A percentile compares a stretch with the other conserved stretches of the same genome.
Conservation (phyloP, 78 protist genomes). For the Dictyostelium intermedium region DNA sequence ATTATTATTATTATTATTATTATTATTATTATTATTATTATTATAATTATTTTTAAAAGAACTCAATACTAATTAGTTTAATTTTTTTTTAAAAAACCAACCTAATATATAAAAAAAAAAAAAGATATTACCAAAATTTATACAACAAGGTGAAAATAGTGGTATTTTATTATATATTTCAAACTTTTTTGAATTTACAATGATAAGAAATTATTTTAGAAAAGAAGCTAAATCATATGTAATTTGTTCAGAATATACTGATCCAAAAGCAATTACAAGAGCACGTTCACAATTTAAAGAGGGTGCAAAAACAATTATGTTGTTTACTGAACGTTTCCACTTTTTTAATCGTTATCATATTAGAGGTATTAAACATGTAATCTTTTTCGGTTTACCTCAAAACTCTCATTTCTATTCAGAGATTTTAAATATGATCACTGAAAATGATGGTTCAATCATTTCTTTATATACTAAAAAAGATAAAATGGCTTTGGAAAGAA, state of each 20-base stretch:
- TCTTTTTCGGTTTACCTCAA: constrained; percentile 80
- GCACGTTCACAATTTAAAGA: constrained; percentile 41
- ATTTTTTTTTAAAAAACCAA: too few species aligned
- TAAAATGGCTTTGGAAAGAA: constrained; percentile 63
- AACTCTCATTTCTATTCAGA: constrained; percentile 31
- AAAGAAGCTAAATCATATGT: constrained; percentile 68
- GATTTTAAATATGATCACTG: constrained; percentile 49
- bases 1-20: background rate
- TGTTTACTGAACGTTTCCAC: constrained; percentile 76
- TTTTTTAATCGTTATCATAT: constrained; percentile 54
- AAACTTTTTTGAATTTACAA: constrained; percentile 87
- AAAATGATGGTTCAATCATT: constrained; percentile 41
- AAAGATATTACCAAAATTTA: constrained; percentile 52
- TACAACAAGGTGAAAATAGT: background rate
- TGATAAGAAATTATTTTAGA: constrained; percentile 77
- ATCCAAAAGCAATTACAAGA: constrained; percentile 34
- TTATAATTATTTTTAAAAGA: too few species aligned
- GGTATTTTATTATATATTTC: constrained; percentile 74
- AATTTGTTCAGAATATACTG: constrained; percentile 24
- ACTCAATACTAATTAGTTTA: too few species aligned
- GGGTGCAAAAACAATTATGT: constrained; percentile 36
- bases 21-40: too few species aligned
- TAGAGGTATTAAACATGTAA: constrained; percentile 51
- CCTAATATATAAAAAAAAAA: background rate
- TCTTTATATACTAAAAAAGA: constrained; percentile 49